A percentile compares a stretch with the other conserved stretches of the same genome.
Evolutionary conservation across 768 basidiomycete genomes (phyloP).

Genomic region (Dioszegia crocea): DNA sequence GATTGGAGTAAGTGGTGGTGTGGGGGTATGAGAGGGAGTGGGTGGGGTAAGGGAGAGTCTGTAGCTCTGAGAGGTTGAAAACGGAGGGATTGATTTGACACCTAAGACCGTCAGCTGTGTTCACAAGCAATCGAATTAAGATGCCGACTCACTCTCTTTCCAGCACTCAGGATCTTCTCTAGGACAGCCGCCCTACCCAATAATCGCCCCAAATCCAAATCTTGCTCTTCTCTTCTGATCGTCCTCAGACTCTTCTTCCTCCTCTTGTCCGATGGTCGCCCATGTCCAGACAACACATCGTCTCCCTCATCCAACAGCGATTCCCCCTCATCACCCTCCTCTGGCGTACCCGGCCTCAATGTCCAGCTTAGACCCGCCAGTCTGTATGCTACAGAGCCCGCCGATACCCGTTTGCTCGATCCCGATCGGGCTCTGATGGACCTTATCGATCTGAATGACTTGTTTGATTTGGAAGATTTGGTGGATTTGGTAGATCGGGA

Average conservation of each 20-base stretch:
- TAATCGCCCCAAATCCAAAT: slow-evolving; percentile 28
- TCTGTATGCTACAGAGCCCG: neutral
- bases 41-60: neutral
- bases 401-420: neutral
- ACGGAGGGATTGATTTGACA: slow-evolving; percentile 6
- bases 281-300: neutral
- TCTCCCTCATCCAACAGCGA: slow-evolving; percentile 1
- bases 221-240: slow-evolving; percentile 22
- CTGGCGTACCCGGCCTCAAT: neutral
- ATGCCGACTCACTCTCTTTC: slow-evolving; percentile 30
- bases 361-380: neutral
- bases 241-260: slow-evolving; percentile 12
- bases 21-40: neutral
- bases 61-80: neutral
- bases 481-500: slow-evolving; percentile 2
- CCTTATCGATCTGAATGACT: slow-evolving; percentile 10
- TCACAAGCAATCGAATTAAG: neutral
- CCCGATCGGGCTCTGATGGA: neutral
- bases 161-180: slow-evolving; percentile 29
- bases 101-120: neutral
- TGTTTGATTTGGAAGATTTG: slow-evolving; percentile 7
- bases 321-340: slow-evolving; percentile 4
- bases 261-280: neutral
- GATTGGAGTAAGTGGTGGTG: neutral
- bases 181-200: slow-evolving; percentile 36